Percentiles rank a stretch among this genome's conserved stretches.
Evolutionary conservation across 108 stramenopile species (phyloP).

Genomic region (Fragilaria crotonensis): DNA sequence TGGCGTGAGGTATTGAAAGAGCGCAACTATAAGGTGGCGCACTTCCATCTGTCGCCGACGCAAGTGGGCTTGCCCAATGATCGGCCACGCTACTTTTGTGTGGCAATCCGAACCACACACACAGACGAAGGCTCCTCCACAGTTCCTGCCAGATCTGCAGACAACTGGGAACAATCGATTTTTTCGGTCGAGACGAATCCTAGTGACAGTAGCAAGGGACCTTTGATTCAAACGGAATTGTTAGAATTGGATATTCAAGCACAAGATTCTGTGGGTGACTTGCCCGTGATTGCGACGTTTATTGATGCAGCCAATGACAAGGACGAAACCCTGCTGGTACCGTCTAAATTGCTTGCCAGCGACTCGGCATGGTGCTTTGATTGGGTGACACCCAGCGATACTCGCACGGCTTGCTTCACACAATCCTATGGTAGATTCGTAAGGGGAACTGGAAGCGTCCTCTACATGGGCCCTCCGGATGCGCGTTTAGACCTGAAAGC

Average conservation of each 20-base stretch:
- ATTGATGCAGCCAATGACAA: slow-evolving; percentile 7
- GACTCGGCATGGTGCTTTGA: slow-evolving; percentile 86
- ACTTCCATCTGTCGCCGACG: slow-evolving; percentile 76
- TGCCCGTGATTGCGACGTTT: slow-evolving; percentile 20
- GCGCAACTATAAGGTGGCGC: slow-evolving; percentile 45
- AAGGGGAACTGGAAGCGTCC: slow-evolving; percentile 79
- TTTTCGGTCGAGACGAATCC: neutral
- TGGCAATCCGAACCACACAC: slow-evolving; percentile 22
- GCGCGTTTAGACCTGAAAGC: slow-evolving; percentile 24
- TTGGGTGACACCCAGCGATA: slow-evolving; percentile 49
- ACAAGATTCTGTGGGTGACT: too few species aligned
- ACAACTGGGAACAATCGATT: too few species aligned
- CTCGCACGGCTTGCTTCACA: slow-evolving; percentile 70
- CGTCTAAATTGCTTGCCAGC: slow-evolving; percentile 37
- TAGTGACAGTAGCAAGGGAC: neutral
- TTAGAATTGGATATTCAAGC: neutral
- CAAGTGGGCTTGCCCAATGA: slow-evolving; percentile 83
- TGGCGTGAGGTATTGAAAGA: slow-evolving; percentile 33
- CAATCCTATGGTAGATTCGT: slow-evolving; percentile 76
- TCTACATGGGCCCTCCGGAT: slow-evolving; percentile 35
- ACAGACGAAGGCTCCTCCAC: too few species aligned
- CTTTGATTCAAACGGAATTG: neutral
- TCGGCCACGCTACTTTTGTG: slow-evolving; percentile 75
- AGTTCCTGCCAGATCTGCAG: too few species aligned
- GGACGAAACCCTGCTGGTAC: slow-evolving; percentile 33